Evolutionary conservation across 768 basidiomycete genomes (phyloP).

Genomic region (Astraeus odoratus): DNA sequence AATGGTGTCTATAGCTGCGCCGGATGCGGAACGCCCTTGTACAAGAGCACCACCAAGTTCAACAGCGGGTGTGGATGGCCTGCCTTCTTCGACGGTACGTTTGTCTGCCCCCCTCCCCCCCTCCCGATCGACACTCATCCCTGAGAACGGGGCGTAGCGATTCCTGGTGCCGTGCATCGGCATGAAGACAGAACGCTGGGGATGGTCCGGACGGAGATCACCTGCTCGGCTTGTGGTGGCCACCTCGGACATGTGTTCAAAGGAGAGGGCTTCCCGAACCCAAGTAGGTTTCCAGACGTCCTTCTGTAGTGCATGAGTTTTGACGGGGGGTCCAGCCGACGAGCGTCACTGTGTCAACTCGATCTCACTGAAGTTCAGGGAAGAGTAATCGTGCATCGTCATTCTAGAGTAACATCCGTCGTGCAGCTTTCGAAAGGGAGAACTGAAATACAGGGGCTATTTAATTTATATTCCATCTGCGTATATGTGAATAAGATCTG

Average conservation of each 20-base stretch:
- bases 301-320: neutral
- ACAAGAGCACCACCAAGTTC: constrained; percentile 88
- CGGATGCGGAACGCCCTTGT: constrained; percentile 76
- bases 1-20: constrained; percentile 73
- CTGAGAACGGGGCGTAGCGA: constrained; percentile 41
- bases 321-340: constrained; percentile 42
- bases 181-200: constrained; percentile 67
- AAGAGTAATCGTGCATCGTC: constrained; percentile 16
- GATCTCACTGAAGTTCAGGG: constrained; percentile 70
- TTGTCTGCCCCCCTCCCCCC: too few relatives aligned
- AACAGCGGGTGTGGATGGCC: constrained; percentile 95
- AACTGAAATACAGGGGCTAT: neutral
- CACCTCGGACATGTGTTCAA: constrained; percentile 96
- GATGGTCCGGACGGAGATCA: constrained; percentile 77
- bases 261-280: constrained; percentile 77
- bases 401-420: too few relatives aligned
- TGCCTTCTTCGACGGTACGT: constrained; percentile 87
- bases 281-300: constrained; percentile 44
- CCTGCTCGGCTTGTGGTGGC: constrained; percentile 84
- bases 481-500: too few relatives aligned
- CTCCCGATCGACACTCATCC: too few relatives aligned
- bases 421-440: too few relatives aligned
- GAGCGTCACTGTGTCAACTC: constrained; percentile 91
- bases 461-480: too few relatives aligned
- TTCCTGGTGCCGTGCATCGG: constrained; percentile 80